phyloP scores from a whole-genome alignment of 2,329 filamentous ascomycete species.

The Pseudogymnoascus sp. region DNA sequence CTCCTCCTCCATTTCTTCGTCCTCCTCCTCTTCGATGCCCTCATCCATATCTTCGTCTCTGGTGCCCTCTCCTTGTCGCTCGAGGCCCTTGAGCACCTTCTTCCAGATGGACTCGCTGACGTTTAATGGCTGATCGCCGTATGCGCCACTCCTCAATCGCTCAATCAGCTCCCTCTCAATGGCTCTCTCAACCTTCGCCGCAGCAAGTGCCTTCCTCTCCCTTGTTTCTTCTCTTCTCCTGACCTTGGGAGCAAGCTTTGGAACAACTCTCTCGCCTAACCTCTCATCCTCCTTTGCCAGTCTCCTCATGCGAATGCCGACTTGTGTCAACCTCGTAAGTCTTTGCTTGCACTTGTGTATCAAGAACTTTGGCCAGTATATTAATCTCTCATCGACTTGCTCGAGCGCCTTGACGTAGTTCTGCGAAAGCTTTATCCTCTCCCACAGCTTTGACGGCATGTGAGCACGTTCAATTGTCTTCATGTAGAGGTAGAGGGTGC shows the following conservation, averaged over 20 bases:
- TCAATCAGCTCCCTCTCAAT: slow-evolving; percentile 95
- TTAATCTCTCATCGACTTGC: slow-evolving; percentile 76
- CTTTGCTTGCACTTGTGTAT: slow-evolving; percentile 95
- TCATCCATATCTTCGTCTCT: slow-evolving; percentile 84
- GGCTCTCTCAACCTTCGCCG: slow-evolving; percentile 88
- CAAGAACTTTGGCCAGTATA: slow-evolving; percentile 93
- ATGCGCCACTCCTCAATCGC: slow-evolving; percentile 81
- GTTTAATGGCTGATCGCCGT: slow-evolving; percentile 90
- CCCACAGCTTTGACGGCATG: slow-evolving; percentile 88
- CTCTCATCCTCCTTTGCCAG: slow-evolving; percentile 84
- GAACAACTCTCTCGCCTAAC: slow-evolving; percentile 79
- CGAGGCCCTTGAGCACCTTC: slow-evolving; percentile 86
- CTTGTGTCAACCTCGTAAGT: slow-evolving; percentile 84
- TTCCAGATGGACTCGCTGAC: slow-evolving; percentile 95
- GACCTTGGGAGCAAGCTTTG: slow-evolving; percentile 87
- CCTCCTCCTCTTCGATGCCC: slow-evolving; percentile 72
- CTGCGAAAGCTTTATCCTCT: slow-evolving; percentile 78
- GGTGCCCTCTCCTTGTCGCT: slow-evolving; percentile 75
- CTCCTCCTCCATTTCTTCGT: slow-evolving; percentile 59
- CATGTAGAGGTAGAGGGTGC: slow-evolving; percentile 89
- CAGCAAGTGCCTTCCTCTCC: slow-evolving; percentile 69
- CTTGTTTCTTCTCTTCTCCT: slow-evolving; percentile 66
- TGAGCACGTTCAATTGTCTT: slow-evolving; percentile 88
- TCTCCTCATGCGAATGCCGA: slow-evolving; percentile 71
- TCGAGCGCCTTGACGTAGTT: slow-evolving; percentile 88